Base-by-base conservation (phyloP, 2,329 filamentous ascomycete genomes). In the Colletotrichum echinochloae region DNA sequence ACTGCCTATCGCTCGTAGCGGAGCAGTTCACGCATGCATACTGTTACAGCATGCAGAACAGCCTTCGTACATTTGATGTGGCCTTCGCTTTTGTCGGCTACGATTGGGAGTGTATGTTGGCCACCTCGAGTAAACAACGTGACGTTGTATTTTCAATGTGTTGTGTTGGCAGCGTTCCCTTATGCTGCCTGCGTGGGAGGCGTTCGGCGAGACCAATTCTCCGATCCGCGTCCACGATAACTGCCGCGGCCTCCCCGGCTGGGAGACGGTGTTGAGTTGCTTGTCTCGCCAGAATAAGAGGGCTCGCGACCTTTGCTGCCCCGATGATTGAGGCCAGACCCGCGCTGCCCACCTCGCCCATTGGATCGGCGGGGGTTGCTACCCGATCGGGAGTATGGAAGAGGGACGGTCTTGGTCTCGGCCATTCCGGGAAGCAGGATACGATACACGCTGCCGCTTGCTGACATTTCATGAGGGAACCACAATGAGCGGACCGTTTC, bases 341-440 rank as follows among this genome's bases (percentile, higher is more conserved):
- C 57, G 72, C 60, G 64, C 75, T 68, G 60, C 63, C 44, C 73
- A 56, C 61, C 73, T 51, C 65, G 60, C 28, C 77, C 76, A 2
- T 74, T 74, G 35, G 73, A 70, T 9, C 77, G 75, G 12, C 79
- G 78, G 18, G 78, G 75, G 54, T 80, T 79, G 76, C 78, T 80
- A 39, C 77, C 76, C 1, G 75, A 75, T 30, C 77, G 73, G 4
- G 77, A 74, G 44, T 75, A 80, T 4, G 83, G 79, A 18, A 85
- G 72, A 5, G 80, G 77, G 46, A 86, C 76, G 5, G 76, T 77
- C 72, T 76, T 84, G 18, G 78, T 73, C 54, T 81, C 80, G 9
- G 35, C 33, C 80, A 84, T 84, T 48, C 81, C 82, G 1, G 83
- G 84, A 11, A 86, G 78, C 16, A 76, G 73, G 39, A 87, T 78